Base-by-base conservation (phyloP, 2,329 filamentous ascomycete species). In the Fusarium temperatum region DNA sequence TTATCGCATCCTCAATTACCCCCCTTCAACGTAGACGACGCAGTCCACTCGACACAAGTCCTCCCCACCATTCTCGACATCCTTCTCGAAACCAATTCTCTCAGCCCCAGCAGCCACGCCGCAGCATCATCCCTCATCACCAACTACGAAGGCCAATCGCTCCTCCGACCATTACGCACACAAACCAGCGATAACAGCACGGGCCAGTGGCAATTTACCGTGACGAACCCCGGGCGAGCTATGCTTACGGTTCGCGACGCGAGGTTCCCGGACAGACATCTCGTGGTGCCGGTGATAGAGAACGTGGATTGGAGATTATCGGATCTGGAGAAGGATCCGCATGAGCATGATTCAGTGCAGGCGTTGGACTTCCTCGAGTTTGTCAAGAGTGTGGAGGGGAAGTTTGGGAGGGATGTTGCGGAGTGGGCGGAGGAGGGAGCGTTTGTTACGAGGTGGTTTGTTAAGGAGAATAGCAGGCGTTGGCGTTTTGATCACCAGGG, bases 401-500 rank as follows among this genome's bases (percentile, higher is more conserved):
- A 64, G 53, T 71, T 77, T 26, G 80, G 80, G 7, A 50, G 69
- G 8, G 79, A 79, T 8, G 74, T 76, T 5, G 75, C 80, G 8
- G 73, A 74, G n/a, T 81, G 80, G 81, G 77, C 74, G 4, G 79
- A 82, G 63, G 79, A 80, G 50, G 81, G 77, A 2, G 77, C 80
- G 10, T 80, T 80, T 32, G 68, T 82, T 24, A 78, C 79, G 8
- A 72, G 79, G 18, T 82, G 81, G 80, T 82, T 79, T 72, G 78
- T 81, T 8, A 79, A 81, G 57, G 81, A 82, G 66, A 82, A 82
- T 51, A 77, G 75, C 63, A 81, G 77, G 66, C 78, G 80, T 61
- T 83, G 79, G 76, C 80, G 78, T 63, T 80, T 80, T 70, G 75
- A 70, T 61, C 64, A 66, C 41, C 30, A 63, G 47, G 71, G 36